Base-by-base conservation (phyloP, 257 asterid genomes). In the Solanum okadae region DNA sequence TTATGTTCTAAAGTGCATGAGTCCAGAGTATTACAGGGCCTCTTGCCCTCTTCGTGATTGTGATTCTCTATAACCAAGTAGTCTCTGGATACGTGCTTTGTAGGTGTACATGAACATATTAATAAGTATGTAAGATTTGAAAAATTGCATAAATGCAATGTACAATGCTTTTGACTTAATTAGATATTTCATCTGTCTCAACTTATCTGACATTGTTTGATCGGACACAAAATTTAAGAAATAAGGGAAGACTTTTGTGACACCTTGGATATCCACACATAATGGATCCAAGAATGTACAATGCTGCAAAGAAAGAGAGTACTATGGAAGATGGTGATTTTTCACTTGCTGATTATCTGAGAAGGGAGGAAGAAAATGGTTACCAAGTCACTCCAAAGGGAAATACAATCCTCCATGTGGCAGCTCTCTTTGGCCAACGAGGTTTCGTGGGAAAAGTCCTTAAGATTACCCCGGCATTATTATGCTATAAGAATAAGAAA, bases 361-460 rank as follows among this genome's bases (percentile, higher is more conserved):
- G 16, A 38, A 76, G 31, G 59, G 27, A 63, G 9, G 34, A 86
- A 10, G 77, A 70, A 18, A 52, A 77, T n/a, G 67, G 76, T 2
- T 44, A 22, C 52, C 88, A 88, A 73, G 27, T 83, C 25, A 90
- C 90, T 11, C 82, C 88, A 73, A 86, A 85, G 29, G 75, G 88
- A 11, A 88, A 75, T 35, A 90, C 89, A 8, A 20, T 86, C 67
- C 90, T 90, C 52, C 91, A 90, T 37, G 78, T 88, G 33, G 84
- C 87, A 27, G 67, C 92, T 31, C 89, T 61, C 27, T 88, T 29
- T 11, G 83, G 86, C 23, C 12, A 83, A 34, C 0, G 22, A 2
- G 10, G 37, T 8, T 59, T 29, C 10, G 73, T 35, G n/a, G 16
- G 2, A 65, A 3, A 83, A 25, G 40, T 37, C 40, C 40, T 37